Evolutionary conservation across 441 rosid species (phyloP).

Genomic region (Raphanus hybrid): DNA sequence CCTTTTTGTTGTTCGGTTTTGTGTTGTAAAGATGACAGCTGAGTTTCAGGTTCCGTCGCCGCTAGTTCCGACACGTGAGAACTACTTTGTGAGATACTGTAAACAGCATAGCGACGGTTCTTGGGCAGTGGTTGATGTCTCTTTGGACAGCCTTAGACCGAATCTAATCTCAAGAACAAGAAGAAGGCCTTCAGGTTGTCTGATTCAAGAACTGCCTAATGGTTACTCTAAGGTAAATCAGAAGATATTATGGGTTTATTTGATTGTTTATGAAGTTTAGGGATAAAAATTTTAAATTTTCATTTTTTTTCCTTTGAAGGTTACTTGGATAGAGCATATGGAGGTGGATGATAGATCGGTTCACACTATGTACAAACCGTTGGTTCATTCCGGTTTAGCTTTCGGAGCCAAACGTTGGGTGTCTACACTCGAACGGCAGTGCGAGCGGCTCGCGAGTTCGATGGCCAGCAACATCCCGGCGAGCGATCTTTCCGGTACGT

Average conservation of each 20-base stretch:
- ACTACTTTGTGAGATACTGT: conserved; percentile 86
- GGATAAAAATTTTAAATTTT: background rate
- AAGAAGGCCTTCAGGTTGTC: conserved; percentile 94
- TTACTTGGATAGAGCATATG: conserved; percentile 91
- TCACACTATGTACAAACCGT: conserved; percentile 65
- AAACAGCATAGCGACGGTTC: conserved; percentile 83
- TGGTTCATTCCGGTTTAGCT: conserved; percentile 80
- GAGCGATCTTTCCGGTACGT: conserved; percentile 77
- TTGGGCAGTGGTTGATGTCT: conserved; percentile 98
- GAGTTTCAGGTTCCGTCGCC: conserved; percentile 97
- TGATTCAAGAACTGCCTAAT: conserved; percentile 85
- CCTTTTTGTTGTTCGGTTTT: conserved; percentile 1
- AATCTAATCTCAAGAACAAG: conserved; percentile 58
- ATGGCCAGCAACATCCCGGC: conserved; percentile 89
- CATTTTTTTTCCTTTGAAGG: conserved; percentile 44
- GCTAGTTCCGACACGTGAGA: conserved; percentile 83
- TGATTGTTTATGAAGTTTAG: background rate
- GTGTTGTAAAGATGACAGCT: conserved; percentile 70
- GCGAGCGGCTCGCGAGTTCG: conserved; percentile 94
- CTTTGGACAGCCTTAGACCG: conserved; percentile 73
- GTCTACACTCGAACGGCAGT: conserved; percentile 81
- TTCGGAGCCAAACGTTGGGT: conserved; percentile 98
- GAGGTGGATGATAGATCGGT: conserved; percentile 88
- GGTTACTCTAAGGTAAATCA: conserved; percentile 88
- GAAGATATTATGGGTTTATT: background rate